Base-by-base conservation (phyloP, 495 filamentous ascomycete species). In the Ramalina peruviana region DNA sequence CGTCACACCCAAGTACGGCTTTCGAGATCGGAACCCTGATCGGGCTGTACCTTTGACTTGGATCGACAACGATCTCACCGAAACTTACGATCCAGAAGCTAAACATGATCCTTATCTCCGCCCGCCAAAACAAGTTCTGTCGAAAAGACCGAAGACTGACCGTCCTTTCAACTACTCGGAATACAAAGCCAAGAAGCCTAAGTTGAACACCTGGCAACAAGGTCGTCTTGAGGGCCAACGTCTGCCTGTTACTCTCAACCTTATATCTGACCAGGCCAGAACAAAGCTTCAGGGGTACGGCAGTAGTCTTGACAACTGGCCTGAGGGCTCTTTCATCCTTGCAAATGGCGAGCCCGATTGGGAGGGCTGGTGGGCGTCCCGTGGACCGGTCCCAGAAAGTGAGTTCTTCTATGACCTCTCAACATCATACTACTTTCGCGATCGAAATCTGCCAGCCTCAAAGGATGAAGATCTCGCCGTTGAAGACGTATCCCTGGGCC, bases 21-120 rank as follows among this genome's bases (percentile, higher is more conserved):
- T 59, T 17, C 53, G 56, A 13, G 17, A 50, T 41, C 54, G 56
- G 16, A 50, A 56, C 20, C 36, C 50, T 5, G 43, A 36, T 6
- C 48, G 36, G 6, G 10, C 19, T 0, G 27, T 44, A 13, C 48
- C 47, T 6, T 43, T 47, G 13, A 53, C 53, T 9, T 50, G 47
- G 21, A 36, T 55, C 9, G 56, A 59, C 23, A 53, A 56, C 37
- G 56, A 59, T 37, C 39, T 45, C 17, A 59, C 49, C 21, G 56
- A 49, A 13, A 51, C 38, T 5, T 59, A 51, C 23, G 56, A 59
- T 41, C 56, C 50, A 23, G 16, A 39, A n/a, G 41, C 43, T 17
- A 55, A 50, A 20, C n/a, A 30, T 15, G 38, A 38, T 30, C 51
- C 23, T 39, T 41, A 23, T 5, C 36, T 53, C 3, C 17, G 25